Conservation (phyloP, 148 eudicot species). For the Dianthus caryophyllus region DNA sequence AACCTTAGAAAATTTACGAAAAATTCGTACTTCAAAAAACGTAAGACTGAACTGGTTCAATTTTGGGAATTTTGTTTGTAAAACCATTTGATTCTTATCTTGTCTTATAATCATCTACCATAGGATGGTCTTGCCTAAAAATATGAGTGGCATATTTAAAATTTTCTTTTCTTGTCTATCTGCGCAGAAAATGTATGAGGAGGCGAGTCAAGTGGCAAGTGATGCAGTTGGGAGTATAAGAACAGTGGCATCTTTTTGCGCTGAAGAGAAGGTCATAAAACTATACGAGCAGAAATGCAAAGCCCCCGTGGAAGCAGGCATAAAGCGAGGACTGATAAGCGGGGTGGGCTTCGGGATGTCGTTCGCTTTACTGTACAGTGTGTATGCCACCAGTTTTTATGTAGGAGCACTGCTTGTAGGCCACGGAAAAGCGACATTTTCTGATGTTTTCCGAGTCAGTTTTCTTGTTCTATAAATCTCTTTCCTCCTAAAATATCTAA, state of each 20-base stretch:
- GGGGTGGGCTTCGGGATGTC: slow-evolving; percentile 56
- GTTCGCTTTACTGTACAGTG: slow-evolving; percentile 35
- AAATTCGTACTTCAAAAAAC: too few species aligned
- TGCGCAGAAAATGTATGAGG: slow-evolving; percentile 53
- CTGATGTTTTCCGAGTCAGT: slow-evolving; percentile 50
- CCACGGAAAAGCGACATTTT: slow-evolving; percentile 42
- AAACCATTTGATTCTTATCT: not conserved
- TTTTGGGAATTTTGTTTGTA: not conserved
- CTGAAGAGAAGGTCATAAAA: slow-evolving; percentile 54
- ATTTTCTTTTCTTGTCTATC: not conserved
- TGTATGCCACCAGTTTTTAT: slow-evolving; percentile 47
- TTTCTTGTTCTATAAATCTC: not conserved
- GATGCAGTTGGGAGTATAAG: slow-evolving; percentile 76
- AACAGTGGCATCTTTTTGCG: slow-evolving; percentile 67
- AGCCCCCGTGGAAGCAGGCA: slow-evolving; percentile 45
- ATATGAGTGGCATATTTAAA: not conserved
- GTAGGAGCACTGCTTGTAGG: slow-evolving; percentile 57
- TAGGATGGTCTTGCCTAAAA: not conserved
- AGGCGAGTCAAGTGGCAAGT: slow-evolving; percentile 77
- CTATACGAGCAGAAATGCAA: slow-evolving; percentile 48
- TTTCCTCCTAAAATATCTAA: not conserved
- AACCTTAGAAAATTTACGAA: too few species aligned
- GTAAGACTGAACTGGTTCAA: not conserved
- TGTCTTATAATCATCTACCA: not conserved
- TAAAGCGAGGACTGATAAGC: slow-evolving; percentile 46